phyloP scores from a whole-genome alignment of 306 rosid genomes.

The Senna tora region DNA sequence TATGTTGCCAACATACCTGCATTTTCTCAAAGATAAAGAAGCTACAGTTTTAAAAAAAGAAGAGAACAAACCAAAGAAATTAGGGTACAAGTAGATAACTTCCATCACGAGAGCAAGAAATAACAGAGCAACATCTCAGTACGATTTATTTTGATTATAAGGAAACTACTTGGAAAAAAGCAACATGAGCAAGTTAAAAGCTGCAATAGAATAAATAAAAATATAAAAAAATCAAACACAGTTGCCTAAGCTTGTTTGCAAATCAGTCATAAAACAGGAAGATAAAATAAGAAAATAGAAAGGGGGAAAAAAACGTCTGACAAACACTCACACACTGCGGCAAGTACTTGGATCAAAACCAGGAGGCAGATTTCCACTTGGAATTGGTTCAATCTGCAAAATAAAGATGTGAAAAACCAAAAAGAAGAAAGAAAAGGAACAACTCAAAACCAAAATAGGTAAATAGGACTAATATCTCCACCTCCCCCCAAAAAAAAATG shows the following conservation, averaged over 20 bases:
- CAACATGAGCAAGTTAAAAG: slow-evolving; percentile 14
- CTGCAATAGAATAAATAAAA: background rate
- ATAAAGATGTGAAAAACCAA: slow-evolving; percentile 58
- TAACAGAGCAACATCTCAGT: slow-evolving; percentile 22
- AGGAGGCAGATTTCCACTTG: slow-evolving; percentile 99
- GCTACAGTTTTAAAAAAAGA: slow-evolving; percentile 50
- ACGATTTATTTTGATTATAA: background rate
- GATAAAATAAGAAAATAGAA: slow-evolving; percentile 9
- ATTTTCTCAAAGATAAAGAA: slow-evolving; percentile 57
- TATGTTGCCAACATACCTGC: slow-evolving; percentile 96
- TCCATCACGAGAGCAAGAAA: slow-evolving; percentile 21
- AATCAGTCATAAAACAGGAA: slow-evolving; percentile 38
- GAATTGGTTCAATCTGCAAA: slow-evolving; percentile 99
- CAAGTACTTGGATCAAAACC: slow-evolving; percentile 99
- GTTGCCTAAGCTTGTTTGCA: slow-evolving; percentile 33
- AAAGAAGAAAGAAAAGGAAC: slow-evolving; percentile 37
- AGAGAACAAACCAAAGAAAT: slow-evolving; percentile 46
- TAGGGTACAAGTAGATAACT: slow-evolving; percentile 39
- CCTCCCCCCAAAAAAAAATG: background rate
- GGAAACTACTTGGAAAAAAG: background rate
- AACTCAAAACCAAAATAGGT: slow-evolving; percentile 32
- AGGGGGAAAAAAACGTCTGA: slow-evolving; percentile 43
- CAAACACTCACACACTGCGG: slow-evolving; percentile 99
- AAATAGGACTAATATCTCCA: background rate
- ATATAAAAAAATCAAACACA: background rate